Base-by-base conservation (phyloP, 352 stramenopile genomes). In the Globisporangium irregulare region DNA sequence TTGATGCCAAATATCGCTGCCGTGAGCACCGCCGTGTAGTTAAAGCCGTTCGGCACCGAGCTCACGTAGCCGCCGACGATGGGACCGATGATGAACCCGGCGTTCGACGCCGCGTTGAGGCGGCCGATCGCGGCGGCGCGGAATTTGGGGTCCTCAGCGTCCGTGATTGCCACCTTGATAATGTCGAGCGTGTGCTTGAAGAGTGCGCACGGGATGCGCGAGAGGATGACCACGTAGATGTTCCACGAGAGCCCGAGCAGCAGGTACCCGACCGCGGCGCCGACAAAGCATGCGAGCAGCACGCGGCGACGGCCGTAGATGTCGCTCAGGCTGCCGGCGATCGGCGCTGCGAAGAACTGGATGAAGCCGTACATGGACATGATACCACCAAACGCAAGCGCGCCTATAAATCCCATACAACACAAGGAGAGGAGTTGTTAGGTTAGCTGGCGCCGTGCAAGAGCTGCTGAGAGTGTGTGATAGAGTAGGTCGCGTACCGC, bases 341-440 rank as follows among this genome's bases (percentile, higher is more conserved):
- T 74, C 4, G 86, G 86, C 29, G 86, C 82, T 18, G 84, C 85
- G 74, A 93, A 88, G 69, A 93, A 91, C 73, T 94, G 87, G 68
- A 94, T 87, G 72, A 91, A 85, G 56, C 87, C 87, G 75, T 94
- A 94, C 72, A 94, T 76, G 53, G 84, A 92, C 78, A 92, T 91
- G 75, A 94, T 86, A 62, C 82, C 79, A 18, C 87, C 87, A 61
- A 94, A 91, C 34, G 76, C 65, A 22, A 94, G 43, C 51, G 84
- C 82, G 58, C 79, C 75, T 80, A 64, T 10, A 43, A 43, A 18
- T 14, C 10, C 12, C 36, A 43, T 43, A 18, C 36, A 48, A n/a
- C 41, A 8, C 15, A n/a, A 20, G 41, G 5, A 48, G 41, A 48
- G 41, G 15, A 2, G 41, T n/a, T 12, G 12, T 4, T 43, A 12